These are phyloP conservation scores for Arthrobotrys entomopaga DNA, from an alignment of 2,329 filamentous ascomycete genomes.

Conservation along the genomic window DNA sequence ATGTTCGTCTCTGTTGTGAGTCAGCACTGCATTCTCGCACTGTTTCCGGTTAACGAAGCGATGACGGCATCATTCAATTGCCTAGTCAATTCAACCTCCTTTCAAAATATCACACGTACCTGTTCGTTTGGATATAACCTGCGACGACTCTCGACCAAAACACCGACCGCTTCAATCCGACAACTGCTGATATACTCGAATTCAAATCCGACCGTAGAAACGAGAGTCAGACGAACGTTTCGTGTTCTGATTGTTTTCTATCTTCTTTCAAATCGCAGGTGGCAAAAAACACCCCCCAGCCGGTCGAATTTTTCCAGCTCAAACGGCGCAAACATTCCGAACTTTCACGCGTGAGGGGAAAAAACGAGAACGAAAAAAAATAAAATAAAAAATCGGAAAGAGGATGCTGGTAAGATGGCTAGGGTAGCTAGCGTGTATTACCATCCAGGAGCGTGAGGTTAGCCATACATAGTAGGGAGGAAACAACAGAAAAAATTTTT, in stretches of 20 bases:
- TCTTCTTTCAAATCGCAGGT: background rate
- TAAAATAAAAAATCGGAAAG: no score
- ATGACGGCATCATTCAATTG: slow-evolving; percentile 1
- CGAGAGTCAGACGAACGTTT: no score
- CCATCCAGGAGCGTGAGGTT: background rate
- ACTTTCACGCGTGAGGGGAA: slow-evolving; percentile 1
- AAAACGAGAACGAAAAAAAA: background rate
- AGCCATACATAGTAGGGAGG: background rate
- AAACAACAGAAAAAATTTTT: slow-evolving; percentile 7
- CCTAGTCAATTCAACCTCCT: background rate
- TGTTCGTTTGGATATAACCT: no score
- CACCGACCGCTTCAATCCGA: no score
- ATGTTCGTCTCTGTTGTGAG: background rate
- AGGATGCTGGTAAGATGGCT: background rate
- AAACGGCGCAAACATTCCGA: slow-evolving; percentile 16
- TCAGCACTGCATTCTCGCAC: background rate
- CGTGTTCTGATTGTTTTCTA: no score
- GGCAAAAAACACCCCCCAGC: background rate
- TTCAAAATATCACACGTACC: no score
- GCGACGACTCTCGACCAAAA: no score
- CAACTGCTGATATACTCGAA: no score
- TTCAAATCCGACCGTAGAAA: no score
- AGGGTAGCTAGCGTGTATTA: no score
- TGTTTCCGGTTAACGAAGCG: background rate
- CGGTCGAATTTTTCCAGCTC: background rate